Percentiles rank a stretch among this genome's conserved stretches.
Conservation (phyloP, 1,284 basidiomycete genomes). For the Sporisorium exsertum region DNA sequence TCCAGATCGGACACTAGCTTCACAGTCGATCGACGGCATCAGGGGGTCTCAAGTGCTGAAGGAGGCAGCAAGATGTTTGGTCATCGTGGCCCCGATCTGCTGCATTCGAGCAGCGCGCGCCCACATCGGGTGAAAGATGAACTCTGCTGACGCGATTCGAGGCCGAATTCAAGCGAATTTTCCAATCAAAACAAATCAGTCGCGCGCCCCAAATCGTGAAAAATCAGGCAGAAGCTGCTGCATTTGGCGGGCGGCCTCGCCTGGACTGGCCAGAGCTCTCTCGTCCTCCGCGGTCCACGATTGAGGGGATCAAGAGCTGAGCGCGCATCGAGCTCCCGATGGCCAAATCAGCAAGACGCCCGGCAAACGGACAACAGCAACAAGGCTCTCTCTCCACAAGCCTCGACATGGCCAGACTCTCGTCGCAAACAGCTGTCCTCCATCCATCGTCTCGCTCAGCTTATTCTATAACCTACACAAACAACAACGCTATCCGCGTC, state of each 20-base stretch:
- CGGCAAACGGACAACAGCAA: slow-evolving; percentile 25
- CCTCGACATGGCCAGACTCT: slow-evolving; percentile 11
- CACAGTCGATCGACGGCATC: neutral
- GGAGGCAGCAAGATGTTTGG: neutral
- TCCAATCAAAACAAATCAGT: neutral
- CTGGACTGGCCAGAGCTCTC: neutral
- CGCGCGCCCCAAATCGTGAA: slow-evolving; percentile 1
- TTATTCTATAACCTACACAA: neutral
- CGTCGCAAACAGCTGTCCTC: slow-evolving; percentile 9
- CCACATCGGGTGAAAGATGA: neutral
- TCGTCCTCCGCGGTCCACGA: neutral
- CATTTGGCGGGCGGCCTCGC: neutral
- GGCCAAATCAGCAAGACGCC: slow-evolving; percentile 6
- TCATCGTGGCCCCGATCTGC: neutral
- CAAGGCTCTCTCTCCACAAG: slow-evolving; percentile 7
- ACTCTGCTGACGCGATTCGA: neutral
- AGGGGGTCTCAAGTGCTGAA: neutral
- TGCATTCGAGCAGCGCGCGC: neutral
- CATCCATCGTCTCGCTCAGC: slow-evolving; percentile 1
- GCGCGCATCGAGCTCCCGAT: slow-evolving; percentile 30
- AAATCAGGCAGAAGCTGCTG: neutral
- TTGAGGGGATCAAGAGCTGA: slow-evolving; percentile 11
- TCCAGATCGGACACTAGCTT: too few species aligned
- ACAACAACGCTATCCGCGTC: neutral
- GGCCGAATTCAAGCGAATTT: neutral